Conservation (phyloP, 768 basidiomycete species). For the Piloderma croceum region DNA sequence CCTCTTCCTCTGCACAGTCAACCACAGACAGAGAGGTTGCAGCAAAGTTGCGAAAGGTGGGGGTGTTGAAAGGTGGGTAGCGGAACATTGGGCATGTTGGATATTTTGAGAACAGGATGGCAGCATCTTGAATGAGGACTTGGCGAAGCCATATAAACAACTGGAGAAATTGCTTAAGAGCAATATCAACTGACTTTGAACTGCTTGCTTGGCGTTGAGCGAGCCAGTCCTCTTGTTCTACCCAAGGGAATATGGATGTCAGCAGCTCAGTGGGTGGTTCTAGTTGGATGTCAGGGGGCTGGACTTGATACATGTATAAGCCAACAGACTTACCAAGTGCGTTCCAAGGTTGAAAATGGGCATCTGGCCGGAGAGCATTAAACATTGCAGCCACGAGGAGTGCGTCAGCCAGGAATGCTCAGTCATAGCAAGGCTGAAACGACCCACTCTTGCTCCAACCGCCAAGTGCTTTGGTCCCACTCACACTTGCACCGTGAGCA, state of each 20-base stretch:
- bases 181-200: conserved; percentile 3
- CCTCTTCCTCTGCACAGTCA: conserved; percentile 10
- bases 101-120: conserved; percentile 12
- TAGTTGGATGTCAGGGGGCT: conserved; percentile 1
- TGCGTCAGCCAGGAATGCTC: conserved; percentile 21
- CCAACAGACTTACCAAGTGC: conserved; percentile 17
- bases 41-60: conserved; percentile 16
- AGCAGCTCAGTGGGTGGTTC: conserved; percentile 14
- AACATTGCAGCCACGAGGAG: conserved; percentile 28
- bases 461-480: conserved; percentile 27
- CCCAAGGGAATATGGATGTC: conserved; percentile 9
- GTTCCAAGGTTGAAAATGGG: conserved; percentile 20
- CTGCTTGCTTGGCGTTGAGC: not conserved
- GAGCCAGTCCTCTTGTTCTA: not conserved
- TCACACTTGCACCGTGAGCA: conserved; percentile 21
- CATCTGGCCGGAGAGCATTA: conserved; percentile 20
- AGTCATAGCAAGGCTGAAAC: conserved; percentile 25
- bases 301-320: not conserved
- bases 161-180: conserved; percentile 19
- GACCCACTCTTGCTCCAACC: conserved; percentile 25
- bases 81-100: conserved; percentile 12
- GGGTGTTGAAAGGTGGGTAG: conserved; percentile 15
- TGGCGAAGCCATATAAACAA: conserved; percentile 12
- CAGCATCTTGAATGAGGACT: conserved; percentile 20
- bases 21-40: conserved; percentile 7